phyloP scores from a whole-genome alignment of 768 basidiomycete species.

The Termitomyces sp. region DNA sequence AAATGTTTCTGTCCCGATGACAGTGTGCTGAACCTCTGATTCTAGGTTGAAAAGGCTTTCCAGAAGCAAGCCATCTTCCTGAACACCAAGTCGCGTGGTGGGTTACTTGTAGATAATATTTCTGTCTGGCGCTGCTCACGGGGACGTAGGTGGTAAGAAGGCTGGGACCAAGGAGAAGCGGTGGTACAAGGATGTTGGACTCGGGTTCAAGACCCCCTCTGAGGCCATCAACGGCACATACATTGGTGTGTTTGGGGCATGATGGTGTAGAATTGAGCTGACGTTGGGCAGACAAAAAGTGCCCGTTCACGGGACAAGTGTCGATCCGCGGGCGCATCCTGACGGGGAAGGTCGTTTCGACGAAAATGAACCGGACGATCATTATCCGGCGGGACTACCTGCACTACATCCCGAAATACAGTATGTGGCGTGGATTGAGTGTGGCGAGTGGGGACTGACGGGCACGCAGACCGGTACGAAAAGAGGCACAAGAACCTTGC shows the following conservation, averaged over 20 bases:
- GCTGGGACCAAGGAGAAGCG: conserved; percentile 91
- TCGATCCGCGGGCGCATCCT: conserved; percentile 99
- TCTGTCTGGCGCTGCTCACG: not conserved
- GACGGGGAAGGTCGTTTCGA: conserved; percentile 95
- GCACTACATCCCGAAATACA: conserved; percentile 98
- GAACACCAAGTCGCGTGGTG: conserved; percentile 91
- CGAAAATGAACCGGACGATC: conserved; percentile 99
- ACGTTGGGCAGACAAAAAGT: conserved; percentile 84
- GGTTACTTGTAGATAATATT: conserved; percentile 26
- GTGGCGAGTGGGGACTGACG: conserved; percentile 1
- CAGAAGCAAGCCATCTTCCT: conserved; percentile 99
- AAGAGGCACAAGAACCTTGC: conserved; percentile 99
- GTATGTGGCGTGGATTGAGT: conserved; percentile 38
- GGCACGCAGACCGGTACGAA: conserved; percentile 83
- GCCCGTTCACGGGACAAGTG: conserved; percentile 95
- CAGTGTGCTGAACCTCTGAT: not conserved
- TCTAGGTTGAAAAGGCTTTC: conserved; percentile 91
- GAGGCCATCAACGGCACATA: conserved; percentile 97
- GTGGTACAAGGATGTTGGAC: conserved; percentile 99
- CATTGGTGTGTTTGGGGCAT: conserved; percentile 60
- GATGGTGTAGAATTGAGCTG: conserved; percentile 1
- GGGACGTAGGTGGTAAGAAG: conserved; percentile 73
- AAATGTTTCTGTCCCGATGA: not conserved
- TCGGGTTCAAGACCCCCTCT: conserved; percentile 93
- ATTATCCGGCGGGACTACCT: conserved; percentile 94